These are phyloP conservation scores for Yarrowia sp. DNA, from an alignment of 805 yeast genomes.

Conservation along the genomic window DNA sequence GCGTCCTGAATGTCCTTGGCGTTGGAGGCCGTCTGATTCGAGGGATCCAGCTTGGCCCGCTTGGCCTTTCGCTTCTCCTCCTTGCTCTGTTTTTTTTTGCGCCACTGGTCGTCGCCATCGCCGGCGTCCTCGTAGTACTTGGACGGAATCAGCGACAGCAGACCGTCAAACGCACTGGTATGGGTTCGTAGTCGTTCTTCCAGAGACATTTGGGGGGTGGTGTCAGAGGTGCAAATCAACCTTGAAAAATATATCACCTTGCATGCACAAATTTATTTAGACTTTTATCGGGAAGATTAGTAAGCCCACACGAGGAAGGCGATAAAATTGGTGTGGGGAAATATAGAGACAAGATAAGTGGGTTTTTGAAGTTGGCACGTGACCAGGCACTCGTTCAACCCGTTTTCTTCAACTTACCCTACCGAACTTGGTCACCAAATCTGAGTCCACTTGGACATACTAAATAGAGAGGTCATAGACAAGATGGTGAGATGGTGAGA, in stretches of 20 bases:
- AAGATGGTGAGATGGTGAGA: no score
- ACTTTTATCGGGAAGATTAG: neutral
- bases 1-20: conserved; percentile 51
- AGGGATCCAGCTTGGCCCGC: conserved; percentile 77
- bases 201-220: conserved; percentile 5
- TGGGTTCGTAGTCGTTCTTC: conserved; percentile 50
- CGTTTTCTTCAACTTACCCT: no score
- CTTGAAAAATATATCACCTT: conserved; percentile 23
- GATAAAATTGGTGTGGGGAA: no score
- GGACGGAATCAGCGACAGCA: conserved; percentile 90
- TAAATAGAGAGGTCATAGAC: no score
- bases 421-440: no score
- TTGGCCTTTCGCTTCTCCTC: conserved; percentile 71
- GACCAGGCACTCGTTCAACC: no score
- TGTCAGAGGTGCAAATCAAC: neutral
- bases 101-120: conserved; percentile 89
- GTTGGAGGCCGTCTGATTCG: conserved; percentile 46
- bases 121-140: conserved; percentile 87
- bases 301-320: no score
- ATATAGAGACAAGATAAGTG: no score
- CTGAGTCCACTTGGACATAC: no score
- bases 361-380: no score
- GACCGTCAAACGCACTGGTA: conserved; percentile 74
- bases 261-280: neutral
- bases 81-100: conserved; percentile 71